Base-by-base conservation (phyloP, 2,329 filamentous ascomycete species). In the Lachnellula hyalina region DNA sequence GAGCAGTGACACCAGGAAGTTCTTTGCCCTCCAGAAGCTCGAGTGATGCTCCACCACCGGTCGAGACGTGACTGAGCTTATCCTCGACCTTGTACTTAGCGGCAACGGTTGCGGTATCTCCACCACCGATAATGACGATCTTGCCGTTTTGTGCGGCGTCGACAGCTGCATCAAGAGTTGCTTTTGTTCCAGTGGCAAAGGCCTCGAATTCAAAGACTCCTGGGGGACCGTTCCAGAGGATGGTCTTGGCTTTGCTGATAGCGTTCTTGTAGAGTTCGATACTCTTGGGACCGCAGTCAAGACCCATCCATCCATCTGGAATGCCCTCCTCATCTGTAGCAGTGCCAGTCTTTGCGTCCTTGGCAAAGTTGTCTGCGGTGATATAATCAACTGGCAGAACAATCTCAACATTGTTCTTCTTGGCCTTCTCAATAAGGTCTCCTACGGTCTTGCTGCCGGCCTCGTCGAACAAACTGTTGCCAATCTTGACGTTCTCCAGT, bases 1-100 rank as follows among this genome's bases (percentile, higher is more conserved):
- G 85, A 67, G 93, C 93, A 69, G 82, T 80, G 61, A 99, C 92
- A 80, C 94, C 94, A 54, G 94, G 94, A 70, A 99, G 81, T 63
- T 90, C 93, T 84, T 99, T 99, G 75, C 94, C 94, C 83, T 99
- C 94, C 61, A 99, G 85, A 68, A 99, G 80, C 82, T 99, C 94
- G 70, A 99, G 80, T 67, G 87, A 93, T 64, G 94, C 94, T 77
- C 94, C 94, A 70, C 94, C 94, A 66, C 94, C 94, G 34, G 94
- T 99, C 49, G 91, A 96, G 61, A 99, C 94, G 78, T 99, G 94
- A 79, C 91, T 96, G 70, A 97, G 83, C 85, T 97, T 95, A 75
- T 90, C 85, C 82, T 99, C 94, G 61, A 90, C 93, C 53, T 86
- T 86, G 74, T 96, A 99, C 82, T 99, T 96, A 73, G 92, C 93